phyloP scores from a whole-genome alignment of 345 rosid species.

The Gossypioides kirkii region DNA sequence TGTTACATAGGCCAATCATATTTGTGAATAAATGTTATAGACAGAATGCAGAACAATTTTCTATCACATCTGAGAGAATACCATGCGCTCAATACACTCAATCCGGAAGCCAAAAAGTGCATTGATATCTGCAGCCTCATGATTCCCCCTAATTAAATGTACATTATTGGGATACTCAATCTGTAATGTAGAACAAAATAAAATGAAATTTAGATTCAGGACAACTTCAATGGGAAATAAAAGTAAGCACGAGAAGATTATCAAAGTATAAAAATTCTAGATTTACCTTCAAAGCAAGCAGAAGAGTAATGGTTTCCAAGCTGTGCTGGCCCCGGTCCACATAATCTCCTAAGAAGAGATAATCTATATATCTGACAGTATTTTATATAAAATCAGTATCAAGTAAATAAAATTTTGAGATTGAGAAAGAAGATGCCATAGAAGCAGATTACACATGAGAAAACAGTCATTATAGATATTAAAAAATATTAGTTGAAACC shows the following conservation, averaged over 20 bases:
- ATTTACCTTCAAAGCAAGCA: background rate
- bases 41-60: background rate
- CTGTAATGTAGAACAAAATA: background rate
- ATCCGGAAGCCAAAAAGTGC: slow-evolving; percentile 9
- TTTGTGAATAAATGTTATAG: background rate
- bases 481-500: background rate
- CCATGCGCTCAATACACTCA: slow-evolving; percentile 1
- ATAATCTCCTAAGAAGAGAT: slow-evolving; percentile 5
- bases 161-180: background rate
- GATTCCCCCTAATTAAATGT: background rate
- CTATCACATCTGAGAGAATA: background rate
- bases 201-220: background rate
- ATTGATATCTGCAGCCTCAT: slow-evolving; percentile 3
- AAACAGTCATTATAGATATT: background rate
- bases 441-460: background rate
- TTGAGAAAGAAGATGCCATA: background rate
- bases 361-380: background rate
- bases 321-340: slow-evolving; percentile 7
- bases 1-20: background rate
- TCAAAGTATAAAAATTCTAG: background rate
- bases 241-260: background rate
- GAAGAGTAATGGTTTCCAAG: slow-evolving; percentile 1
- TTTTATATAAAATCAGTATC: slow-evolving; percentile 22
- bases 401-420: background rate
- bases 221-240: background rate